Conservation (phyloP, 495 filamentous ascomycete genomes). For the Immersiella caudata region DNA sequence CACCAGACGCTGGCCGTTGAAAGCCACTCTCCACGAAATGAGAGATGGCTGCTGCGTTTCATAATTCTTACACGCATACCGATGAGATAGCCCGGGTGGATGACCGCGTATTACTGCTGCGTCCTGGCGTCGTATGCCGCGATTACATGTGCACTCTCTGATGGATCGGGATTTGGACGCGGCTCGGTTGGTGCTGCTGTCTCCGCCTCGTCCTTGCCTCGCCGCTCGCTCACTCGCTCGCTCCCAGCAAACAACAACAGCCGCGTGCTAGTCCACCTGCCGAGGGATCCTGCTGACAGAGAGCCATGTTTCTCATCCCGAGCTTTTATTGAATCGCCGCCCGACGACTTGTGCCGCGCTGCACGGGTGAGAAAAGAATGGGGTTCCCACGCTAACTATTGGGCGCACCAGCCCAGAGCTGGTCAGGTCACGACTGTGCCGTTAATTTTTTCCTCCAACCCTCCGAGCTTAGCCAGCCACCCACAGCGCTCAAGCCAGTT, state of each 20-base stretch:
- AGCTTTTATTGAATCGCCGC: background rate
- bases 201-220: background rate
- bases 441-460: constrained; percentile 16
- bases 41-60: background rate
- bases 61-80: constrained; percentile 5
- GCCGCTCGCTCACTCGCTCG: background rate
- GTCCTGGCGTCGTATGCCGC: background rate
- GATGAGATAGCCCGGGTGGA: background rate
- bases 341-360: background rate
- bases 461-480: constrained; percentile 7
- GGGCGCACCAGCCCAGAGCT: background rate
- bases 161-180: background rate
- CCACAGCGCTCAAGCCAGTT: background rate
- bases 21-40: background rate
- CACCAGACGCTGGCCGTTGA: background rate
- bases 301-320: constrained; percentile 3
- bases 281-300: constrained; percentile 8
- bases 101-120: background rate
- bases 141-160: constrained; percentile 1
- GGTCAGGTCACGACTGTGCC: background rate
- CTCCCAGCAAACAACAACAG: background rate
- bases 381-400: background rate
- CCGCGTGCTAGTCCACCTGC: background rate
- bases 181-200: background rate
- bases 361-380: background rate